A percentile compares a stretch with the other conserved stretches of the same genome.
Conservation (phyloP, 1,284 basidiomycete species). For the Hemileia vastatrix region DNA sequence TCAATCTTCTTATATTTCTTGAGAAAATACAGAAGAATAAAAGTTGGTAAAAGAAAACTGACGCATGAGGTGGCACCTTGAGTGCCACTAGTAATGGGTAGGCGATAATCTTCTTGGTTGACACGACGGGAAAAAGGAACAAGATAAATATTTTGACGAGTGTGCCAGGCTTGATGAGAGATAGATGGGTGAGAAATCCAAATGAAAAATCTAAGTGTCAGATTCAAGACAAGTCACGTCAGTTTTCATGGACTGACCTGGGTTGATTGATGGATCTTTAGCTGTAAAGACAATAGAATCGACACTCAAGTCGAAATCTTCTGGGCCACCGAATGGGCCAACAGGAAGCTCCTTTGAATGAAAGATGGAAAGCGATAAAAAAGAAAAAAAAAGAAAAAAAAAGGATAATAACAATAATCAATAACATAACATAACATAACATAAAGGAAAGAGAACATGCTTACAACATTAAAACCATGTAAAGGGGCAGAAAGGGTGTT, state of each 20-base stretch:
- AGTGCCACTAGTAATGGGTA: conserved; percentile 11
- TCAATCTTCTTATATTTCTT: background rate
- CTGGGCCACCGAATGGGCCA: conserved; percentile 28
- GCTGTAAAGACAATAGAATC: conserved; percentile 29
- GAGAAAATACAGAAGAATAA: too few species aligned
- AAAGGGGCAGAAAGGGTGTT: conserved; percentile 1
- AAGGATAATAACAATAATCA: background rate
- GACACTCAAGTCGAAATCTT: conserved; percentile 27
- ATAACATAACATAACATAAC: too few species aligned
- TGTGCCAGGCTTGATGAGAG: conserved; percentile 28
- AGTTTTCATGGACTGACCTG: background rate
- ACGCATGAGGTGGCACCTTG: conserved; percentile 19
- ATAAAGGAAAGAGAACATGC: background rate
- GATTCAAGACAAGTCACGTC: background rate
- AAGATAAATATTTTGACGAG: conserved; percentile 25
- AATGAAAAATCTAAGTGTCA: background rate
- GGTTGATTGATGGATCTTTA: conserved; percentile 29
- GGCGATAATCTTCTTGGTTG: background rate
- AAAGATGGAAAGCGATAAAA: background rate
- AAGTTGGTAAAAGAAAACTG: background rate
- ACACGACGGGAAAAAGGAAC: conserved; percentile 9
- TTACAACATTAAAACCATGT: conserved; percentile 9
- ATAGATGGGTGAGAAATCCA: background rate
- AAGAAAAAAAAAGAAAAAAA: background rate
- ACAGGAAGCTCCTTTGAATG: conserved; percentile 25